phyloP scores from a whole-genome alignment of 495 filamentous ascomycete genomes.

The Bryoglossum gracile region DNA sequence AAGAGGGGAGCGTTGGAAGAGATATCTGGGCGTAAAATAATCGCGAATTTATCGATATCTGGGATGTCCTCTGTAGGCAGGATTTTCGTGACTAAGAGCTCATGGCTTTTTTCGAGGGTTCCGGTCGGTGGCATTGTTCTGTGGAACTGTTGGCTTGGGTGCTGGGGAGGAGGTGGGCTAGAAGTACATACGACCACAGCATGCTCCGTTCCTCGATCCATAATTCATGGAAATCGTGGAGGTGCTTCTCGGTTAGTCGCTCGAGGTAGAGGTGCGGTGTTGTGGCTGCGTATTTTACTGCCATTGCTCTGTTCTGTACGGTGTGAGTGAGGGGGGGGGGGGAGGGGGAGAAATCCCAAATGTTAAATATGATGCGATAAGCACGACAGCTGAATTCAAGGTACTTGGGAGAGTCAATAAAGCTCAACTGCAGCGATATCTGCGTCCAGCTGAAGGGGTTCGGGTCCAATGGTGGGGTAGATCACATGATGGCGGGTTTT shows the following conservation, averaged over 20 bases:
- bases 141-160: not conserved
- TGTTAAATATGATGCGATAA: not conserved
- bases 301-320: not conserved
- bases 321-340: not conserved
- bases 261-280: constrained; percentile 18
- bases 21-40: not conserved
- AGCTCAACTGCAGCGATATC: not conserved
- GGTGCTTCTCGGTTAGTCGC: constrained; percentile 12
- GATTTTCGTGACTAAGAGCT: not conserved
- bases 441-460: not conserved
- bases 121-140: constrained; percentile 9
- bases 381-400: not conserved
- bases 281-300: not conserved
- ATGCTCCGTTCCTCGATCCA: constrained; percentile 8
- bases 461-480: not conserved
- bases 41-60: constrained; percentile 10
- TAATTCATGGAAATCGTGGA: constrained; percentile 18
- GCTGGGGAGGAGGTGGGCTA: not conserved
- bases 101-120: constrained; percentile 1
- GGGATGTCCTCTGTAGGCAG: constrained; percentile 2
- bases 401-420: not conserved
- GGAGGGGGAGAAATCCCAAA: not conserved
- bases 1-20: not conserved
- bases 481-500: not conserved
- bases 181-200: constrained; percentile 15